Conservation (phyloP, 306 rosid species). For the Ochetophila trinervis region DNA sequence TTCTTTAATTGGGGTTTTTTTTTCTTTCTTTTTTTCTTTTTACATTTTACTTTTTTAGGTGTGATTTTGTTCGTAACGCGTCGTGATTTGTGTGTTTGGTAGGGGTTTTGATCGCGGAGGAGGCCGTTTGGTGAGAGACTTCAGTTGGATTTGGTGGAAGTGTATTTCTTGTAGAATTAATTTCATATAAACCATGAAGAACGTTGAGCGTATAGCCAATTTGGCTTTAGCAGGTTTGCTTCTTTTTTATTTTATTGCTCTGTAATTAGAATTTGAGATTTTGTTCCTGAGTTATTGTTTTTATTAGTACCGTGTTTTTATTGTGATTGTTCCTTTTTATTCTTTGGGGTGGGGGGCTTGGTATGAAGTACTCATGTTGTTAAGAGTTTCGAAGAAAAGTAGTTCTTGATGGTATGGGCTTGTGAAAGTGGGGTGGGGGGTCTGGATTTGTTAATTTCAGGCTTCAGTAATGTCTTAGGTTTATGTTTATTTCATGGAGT, state of each 20-base stretch:
- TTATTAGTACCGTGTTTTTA: too few species aligned
- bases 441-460: too few species aligned
- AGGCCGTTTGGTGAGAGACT: conserved; percentile 28
- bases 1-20: background rate
- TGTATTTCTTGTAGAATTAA: conserved; percentile 7
- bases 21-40: too few species aligned
- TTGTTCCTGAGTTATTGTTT: background rate
- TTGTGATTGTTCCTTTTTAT: background rate
- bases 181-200: conserved; percentile 50
- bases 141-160: conserved; percentile 24
- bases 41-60: background rate
- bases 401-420: background rate
- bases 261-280: background rate
- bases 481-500: background rate
- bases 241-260: background rate
- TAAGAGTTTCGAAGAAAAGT: background rate
- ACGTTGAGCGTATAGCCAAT: conserved; percentile 78
- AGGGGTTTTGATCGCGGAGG: conserved; percentile 47
- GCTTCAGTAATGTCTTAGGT: background rate
- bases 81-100: conserved; percentile 17
- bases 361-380: background rate
- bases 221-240: conserved; percentile 77
- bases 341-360: background rate
- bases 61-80: conserved; percentile 4
- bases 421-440: too few species aligned